Base-by-base conservation (phyloP, 768 basidiomycete species). In the Pulveroboletus sp. region DNA sequence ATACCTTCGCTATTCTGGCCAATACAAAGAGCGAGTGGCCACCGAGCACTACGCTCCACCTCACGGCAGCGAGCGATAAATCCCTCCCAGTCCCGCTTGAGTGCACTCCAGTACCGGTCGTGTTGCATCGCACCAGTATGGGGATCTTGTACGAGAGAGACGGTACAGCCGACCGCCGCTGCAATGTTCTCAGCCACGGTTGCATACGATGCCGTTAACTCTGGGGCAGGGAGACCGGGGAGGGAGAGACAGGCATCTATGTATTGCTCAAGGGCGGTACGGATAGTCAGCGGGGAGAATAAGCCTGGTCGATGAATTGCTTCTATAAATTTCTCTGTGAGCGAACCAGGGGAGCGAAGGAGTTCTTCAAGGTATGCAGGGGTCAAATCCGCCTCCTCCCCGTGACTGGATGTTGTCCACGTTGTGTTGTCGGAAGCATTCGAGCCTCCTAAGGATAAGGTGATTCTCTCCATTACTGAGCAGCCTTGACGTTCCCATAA, bases 1-100 rank as follows among this genome's bases (percentile, higher is more conserved):
- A 86, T 68, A 30, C 78, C 77, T 41, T 68, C 66, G 14, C 63
- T 65, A 15, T 58, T 55, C 47, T 67, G 69, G 15, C 69, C 70
- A 21, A 74, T 62, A 36, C 81, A 84, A 32, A 92, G 75, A 14
- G 76, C 76, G 26, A 92, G 76, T 2, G 91, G 91, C 81, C 87
- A 86, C 39, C 89, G 79, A 31, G 86, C 87, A 53, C 82, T 82
- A 38, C 89, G 84, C 69, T 96, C 94, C n/a, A 93, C 75, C 56
- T 93, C 91, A 46, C 88, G 81, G 61, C 91, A 93, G 49, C 90
- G 79, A 8, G 93, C 87, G 53, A 94, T 83, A 60, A 97, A 94
- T 4, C 94, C 93, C 62, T 97, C 89, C 94, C 95, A 98, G 59
- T 97, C 93, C 40, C 89, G 73, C 66, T 90, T 93, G 58, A 96